phyloP scores from a whole-genome alignment of 2,329 filamentous ascomycete genomes.

The Aspergillus brasiliensis region DNA sequence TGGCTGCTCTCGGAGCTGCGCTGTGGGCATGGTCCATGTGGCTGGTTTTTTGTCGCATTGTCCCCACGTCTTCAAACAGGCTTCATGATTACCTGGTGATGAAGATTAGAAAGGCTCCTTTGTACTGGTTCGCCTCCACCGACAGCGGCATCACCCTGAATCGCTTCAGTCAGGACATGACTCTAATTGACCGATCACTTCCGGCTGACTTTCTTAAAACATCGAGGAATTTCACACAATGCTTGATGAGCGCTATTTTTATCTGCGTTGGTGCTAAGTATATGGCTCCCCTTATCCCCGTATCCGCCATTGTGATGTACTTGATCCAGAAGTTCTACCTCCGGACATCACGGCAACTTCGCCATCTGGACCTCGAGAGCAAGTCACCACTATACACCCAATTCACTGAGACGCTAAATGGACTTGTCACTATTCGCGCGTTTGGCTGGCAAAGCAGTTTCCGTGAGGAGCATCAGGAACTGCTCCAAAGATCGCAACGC shows the following conservation, averaged over 20 bases:
- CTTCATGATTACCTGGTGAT: constrained; percentile 27
- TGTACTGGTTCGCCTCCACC: background rate
- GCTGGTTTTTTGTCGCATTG: constrained; percentile 3
- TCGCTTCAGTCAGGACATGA: constrained; percentile 5
- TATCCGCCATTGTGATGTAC: background rate
- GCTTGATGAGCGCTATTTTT: background rate
- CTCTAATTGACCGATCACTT: constrained; percentile 1
- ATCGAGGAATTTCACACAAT: background rate
- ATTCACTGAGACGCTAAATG: background rate
- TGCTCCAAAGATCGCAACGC: background rate
- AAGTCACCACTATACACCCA: background rate
- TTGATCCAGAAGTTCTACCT: constrained; percentile 1
- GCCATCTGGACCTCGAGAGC: background rate
- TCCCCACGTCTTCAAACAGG: background rate
- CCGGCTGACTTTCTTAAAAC: background rate
- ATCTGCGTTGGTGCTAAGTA: background rate
- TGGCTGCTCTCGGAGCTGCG: background rate
- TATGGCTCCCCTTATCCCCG: background rate
- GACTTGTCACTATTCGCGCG: background rate
- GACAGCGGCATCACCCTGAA: background rate
- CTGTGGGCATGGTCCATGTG: constrained; percentile 3
- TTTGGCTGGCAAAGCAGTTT: background rate
- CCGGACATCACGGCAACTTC: background rate
- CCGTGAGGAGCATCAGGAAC: background rate
- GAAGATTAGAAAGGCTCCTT: constrained; percentile 51